Evolutionary conservation across 192 early-diverging fungal species (phyloP).

Genomic region (Oehlia diaphana): DNA sequence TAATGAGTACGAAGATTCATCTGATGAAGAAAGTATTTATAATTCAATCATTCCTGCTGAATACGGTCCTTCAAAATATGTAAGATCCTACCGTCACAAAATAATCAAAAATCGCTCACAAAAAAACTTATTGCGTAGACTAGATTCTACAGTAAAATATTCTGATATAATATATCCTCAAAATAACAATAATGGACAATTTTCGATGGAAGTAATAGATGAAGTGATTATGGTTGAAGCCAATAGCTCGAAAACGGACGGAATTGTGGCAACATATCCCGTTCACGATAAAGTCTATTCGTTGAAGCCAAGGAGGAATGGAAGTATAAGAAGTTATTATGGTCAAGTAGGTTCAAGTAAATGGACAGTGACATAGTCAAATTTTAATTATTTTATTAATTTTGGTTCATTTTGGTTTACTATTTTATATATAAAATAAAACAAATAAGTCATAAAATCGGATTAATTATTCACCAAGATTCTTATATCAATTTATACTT

Average conservation of each 20-base stretch:
- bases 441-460: background rate
- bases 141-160: background rate
- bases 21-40: constrained; percentile 51
- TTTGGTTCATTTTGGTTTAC: background rate
- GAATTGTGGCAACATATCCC: background rate
- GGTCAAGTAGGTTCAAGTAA: background rate
- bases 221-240: background rate
- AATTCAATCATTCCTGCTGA: background rate
- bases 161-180: background rate
- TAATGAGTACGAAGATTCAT: constrained; percentile 73
- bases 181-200: background rate
- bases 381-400: background rate
- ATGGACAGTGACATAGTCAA: background rate
- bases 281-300: background rate
- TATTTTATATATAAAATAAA: background rate
- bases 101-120: background rate
- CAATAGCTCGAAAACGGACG: background rate
- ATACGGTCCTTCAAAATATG: constrained; percentile 19
- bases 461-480: background rate
- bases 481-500: no score
- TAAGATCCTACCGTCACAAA: constrained; percentile 1
- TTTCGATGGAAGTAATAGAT: background rate
- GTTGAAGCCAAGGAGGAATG: background rate
- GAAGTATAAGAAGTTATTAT: background rate
- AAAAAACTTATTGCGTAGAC: background rate